These are phyloP conservation scores for Prunus campanulata DNA, from an alignment of 306 rosid species.

Conservation along the genomic window DNA sequence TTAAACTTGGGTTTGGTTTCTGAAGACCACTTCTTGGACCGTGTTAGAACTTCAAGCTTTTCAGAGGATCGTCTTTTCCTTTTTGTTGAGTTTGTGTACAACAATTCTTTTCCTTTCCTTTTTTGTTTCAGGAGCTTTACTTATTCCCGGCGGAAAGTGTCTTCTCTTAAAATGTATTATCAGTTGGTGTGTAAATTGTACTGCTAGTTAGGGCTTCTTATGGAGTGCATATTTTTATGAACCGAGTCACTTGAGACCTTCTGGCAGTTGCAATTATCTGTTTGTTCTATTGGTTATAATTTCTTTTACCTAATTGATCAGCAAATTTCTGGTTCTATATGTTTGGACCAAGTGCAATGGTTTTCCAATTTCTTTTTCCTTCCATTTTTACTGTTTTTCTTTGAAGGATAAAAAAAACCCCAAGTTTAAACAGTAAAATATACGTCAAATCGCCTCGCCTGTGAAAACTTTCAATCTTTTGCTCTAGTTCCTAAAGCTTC, in stretches of 20 bases:
- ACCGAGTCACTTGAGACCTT: constrained; percentile 1
- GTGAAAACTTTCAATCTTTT: not conserved
- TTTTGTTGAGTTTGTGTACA: constrained; percentile 39
- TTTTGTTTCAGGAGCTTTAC: constrained; percentile 18
- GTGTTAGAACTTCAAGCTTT: constrained; percentile 15
- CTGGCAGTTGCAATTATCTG: constrained; percentile 2
- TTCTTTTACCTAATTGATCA: not conserved
- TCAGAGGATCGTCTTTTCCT: constrained; percentile 8
- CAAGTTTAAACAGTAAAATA: no score
- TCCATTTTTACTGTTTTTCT: no score
- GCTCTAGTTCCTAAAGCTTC: no score
- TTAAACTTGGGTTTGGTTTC: constrained; percentile 6
- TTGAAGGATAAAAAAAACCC: no score
- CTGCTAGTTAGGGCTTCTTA: constrained; percentile 5
- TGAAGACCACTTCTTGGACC: constrained; percentile 25
- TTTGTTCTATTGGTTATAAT: not conserved
- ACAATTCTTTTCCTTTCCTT: constrained; percentile 12
- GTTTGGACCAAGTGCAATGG: no score
- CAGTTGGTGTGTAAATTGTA: constrained; percentile 35
- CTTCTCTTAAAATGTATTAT: constrained; percentile 9
- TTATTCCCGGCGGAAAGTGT: constrained; percentile 6
- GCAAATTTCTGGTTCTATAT: not conserved
- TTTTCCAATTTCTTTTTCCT: no score
- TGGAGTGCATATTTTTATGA: not conserved
- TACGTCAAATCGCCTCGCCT: no score